Evolutionary conservation across 2,329 filamentous ascomycete genomes (phyloP), one percentile per base, ranked within the genome.

Genomic region (Elsinoe perseae): DNA sequence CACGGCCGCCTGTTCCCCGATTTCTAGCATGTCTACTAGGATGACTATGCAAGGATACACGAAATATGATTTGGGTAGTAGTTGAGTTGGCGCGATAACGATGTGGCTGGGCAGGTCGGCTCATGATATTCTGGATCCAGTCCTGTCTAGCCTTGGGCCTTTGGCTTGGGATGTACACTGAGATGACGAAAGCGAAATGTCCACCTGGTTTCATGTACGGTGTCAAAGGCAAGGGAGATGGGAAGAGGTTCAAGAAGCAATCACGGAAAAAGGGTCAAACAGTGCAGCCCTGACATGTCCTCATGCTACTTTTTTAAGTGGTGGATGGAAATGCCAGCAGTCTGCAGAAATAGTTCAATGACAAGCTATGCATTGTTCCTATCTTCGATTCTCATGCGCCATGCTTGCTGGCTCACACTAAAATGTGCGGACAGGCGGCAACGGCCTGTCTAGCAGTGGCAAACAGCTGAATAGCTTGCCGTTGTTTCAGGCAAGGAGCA

Each of bases 1-100:
- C 84, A 84, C 65, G 86, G 85, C 48, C 80, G 89, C 69, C 71
- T 89, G 62, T 92, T 92, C 74, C 77, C 77, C 56, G 87, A 90
- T 67, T 90, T 90, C 69, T 89, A 78, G 59, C 25, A 27, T 23
- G 12, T 27, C 30, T 36, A 36, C 32, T 36, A 14, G 5, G 34
- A 9, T 10, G n/a, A 28, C 21, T 25, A 42, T 20, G 6, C 18
- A 27, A 27, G n/a, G 40, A 27, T 3, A 44, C 6, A 16, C 9
- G 40, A 8, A 42, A 21, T 21, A 5, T 5, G 38, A 10, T 10
- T 30, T 30, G 10, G 28, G 10, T 30, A 30, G 28, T 5, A 30
- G 28, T 30, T 30, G 28, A 16, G 38, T 6, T n/a, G 38, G 20
- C n/a, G 40, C 12, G 23, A 21, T 25, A 25, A 44, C 40, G 21